phyloP scores from a whole-genome alignment of 2,329 filamentous ascomycete species.

The Phoma herbarum region DNA sequence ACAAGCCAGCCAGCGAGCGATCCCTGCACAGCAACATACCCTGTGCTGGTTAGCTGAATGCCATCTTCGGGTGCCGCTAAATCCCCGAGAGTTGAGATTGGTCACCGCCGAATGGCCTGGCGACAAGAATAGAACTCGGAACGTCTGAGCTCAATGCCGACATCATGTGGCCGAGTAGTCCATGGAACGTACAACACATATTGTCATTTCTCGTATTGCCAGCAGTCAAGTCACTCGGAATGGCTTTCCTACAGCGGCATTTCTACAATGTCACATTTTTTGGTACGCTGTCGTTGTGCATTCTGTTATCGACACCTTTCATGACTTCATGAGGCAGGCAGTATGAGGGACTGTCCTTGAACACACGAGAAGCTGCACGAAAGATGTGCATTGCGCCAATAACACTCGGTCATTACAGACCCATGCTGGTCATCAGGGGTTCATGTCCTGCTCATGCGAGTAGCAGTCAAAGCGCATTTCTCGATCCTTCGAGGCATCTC shows the following conservation, averaged over 20 bases:
- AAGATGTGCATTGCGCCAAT: slow-evolving; percentile 1
- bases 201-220: slow-evolving; percentile 10
- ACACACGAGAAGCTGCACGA: not conserved
- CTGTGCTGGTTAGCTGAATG: not conserved
- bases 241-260: not conserved
- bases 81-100: slow-evolving; percentile 17
- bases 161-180: slow-evolving; percentile 1
- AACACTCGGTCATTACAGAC: slow-evolving; percentile 2
- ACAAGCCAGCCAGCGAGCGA: not conserved
- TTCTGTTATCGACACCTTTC: not conserved
- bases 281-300: not conserved
- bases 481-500: not conserved
- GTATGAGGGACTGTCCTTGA: not conserved
- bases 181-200: slow-evolving; percentile 2
- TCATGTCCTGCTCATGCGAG: not conserved
- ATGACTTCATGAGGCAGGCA: slow-evolving; percentile 2
- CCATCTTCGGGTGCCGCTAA: not conserved
- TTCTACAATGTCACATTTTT: not conserved
- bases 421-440: slow-evolving; percentile 4
- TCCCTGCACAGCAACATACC: slow-evolving; percentile 6
- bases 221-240: not conserved
- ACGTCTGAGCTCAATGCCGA: not conserved
- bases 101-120: not conserved
- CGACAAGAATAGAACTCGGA: slow-evolving; percentile 20
- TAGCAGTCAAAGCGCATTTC: not conserved